Conservation (phyloP, 495 filamentous ascomycete genomes). For the Penicillium lagena region DNA sequence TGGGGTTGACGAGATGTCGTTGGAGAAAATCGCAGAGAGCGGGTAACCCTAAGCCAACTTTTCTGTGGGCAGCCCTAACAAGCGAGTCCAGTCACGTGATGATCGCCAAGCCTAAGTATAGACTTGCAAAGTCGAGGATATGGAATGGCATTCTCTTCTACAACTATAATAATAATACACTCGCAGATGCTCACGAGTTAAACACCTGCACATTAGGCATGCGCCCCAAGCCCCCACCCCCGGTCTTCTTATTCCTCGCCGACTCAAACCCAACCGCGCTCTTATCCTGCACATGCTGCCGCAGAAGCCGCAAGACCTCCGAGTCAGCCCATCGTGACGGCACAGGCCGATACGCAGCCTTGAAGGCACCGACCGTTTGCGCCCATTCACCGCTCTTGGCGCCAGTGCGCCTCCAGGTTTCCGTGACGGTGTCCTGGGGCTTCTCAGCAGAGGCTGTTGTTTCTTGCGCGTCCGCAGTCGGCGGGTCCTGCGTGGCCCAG, state of each 20-base stretch:
- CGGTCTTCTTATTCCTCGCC: constrained; percentile 38
- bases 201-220: constrained; percentile 52
- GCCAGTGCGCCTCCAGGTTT: constrained; percentile 47
- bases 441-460: constrained; percentile 6
- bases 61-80: neutral
- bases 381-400: constrained; percentile 79
- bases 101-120: neutral
- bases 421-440: constrained; percentile 39
- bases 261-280: constrained; percentile 48
- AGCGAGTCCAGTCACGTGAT: constrained; percentile 12
- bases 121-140: neutral
- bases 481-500: constrained; percentile 91
- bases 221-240: constrained; percentile 40
- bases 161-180: neutral
- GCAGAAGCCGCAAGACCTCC: constrained; percentile 67
- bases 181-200: constrained; percentile 12
- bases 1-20: constrained; percentile 41
- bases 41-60: constrained; percentile 30
- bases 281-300: constrained; percentile 68
- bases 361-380: constrained; percentile 91
- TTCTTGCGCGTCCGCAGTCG: constrained; percentile 30
- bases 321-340: constrained; percentile 77
- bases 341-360: constrained; percentile 88
- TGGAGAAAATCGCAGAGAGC: constrained; percentile 41
- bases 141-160: no score